Evolutionary conservation across 441 rosid genomes (phyloP), one percentile per base, ranked within the genome.

Genomic region (Lepidium campestre): DNA sequence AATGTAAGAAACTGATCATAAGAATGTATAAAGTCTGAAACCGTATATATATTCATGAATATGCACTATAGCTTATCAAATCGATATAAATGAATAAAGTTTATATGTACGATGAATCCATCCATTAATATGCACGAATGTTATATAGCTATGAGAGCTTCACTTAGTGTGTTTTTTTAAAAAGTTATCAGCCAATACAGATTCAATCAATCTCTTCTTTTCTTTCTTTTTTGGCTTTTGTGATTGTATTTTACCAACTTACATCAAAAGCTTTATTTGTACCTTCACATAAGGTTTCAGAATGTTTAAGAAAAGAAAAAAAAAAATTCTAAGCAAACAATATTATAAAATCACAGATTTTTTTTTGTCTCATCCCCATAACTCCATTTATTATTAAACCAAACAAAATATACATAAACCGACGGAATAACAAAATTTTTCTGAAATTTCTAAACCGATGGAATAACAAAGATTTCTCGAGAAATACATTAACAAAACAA

Each of bases 1-100:
- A 42, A 44, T 14, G 56, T 29, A 55, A 55, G 17, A 50, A 45
- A 36, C 20, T 27, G 31, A 27, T 34, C 41, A 34, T 34, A 50
- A 50, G 45, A 54, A 25, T 37, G 34, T n/a, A 62, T 55, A 18
- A 35, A 61, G 52, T 14, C 14, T 52, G 53, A 31, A 32, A 12
- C 56, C 54, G 47, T 69, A 60, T 58, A 14, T 57, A 14, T 57
- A 19, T 68, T 18, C n/a, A 59, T 31, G 45, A 59, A 40, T 29
- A 49, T 25, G 37, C 34, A 58, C 37, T 39, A 10, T 49, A 49
- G 60, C 67, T 49, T 49, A 50, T 41, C 54, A 69, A 50, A 58
- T 58, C 53, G 22, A 59, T 7, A 29, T 22, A 12, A 11, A 2
- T 3, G 39, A 52, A 44, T 3, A 50, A 42, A 32, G 15, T 23